Conservation (phyloP, 1,139 yeast species). For the Nakaseomyces bracarensis region DNA sequence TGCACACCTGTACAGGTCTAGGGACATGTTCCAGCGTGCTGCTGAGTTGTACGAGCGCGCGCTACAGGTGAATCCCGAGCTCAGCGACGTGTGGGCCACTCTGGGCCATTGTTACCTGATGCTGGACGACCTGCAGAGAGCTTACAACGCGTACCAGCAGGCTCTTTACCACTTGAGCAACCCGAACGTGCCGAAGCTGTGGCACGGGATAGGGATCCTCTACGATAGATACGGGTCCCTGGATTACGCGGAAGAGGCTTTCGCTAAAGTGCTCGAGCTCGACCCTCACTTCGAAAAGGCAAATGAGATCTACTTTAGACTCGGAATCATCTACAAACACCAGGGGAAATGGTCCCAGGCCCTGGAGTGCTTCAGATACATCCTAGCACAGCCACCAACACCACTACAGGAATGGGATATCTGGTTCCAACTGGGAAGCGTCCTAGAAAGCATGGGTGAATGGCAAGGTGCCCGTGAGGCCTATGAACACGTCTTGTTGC, state of each 20-base stretch:
- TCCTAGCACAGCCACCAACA: conserved; percentile 82
- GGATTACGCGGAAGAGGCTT: conserved; percentile 97
- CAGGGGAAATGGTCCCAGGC: conserved; percentile 83
- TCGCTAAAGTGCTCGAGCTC: conserved; percentile 87
- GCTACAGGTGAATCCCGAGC: conserved; percentile 68
- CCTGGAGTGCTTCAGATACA: conserved; percentile 88
- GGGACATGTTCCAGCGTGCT: conserved; percentile 87
- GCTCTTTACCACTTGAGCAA: conserved; percentile 86
- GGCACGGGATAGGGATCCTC: conserved; percentile 97
- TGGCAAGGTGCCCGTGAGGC: conserved; percentile 91
- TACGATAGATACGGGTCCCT: conserved; percentile 93
- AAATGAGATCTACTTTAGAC: conserved; percentile 87
- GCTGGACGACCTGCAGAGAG: conserved; percentile 92
- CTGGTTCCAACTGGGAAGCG: conserved; percentile 97
- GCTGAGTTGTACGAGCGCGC: conserved; percentile 90
- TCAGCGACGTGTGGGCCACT: conserved; percentile 96
- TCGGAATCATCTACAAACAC: conserved; percentile 95
- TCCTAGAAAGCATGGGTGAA: conserved; percentile 87
- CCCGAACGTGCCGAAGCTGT: conserved; percentile 90
- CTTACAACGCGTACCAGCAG: conserved; percentile 93
- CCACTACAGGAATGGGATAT: conserved; percentile 95
- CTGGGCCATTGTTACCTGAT: conserved; percentile 93
- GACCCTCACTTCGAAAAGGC: conserved; percentile 96
- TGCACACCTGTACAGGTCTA: conserved; percentile 80
- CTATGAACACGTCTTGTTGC: conserved; percentile 82